Base-by-base conservation (phyloP, 768 basidiomycete species). In the Austroboletus festivus region DNA sequence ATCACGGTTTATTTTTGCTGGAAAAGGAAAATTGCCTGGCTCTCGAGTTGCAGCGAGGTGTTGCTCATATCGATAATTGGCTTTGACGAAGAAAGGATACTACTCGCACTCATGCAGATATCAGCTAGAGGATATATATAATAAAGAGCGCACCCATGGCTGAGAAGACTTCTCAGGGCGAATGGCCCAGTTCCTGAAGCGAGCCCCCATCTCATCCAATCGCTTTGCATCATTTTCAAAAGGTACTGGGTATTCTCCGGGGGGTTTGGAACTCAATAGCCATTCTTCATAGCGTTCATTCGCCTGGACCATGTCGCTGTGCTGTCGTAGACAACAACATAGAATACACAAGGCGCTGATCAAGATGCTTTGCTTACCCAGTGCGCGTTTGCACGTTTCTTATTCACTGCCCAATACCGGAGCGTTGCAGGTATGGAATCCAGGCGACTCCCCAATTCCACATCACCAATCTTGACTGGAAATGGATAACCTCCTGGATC, bases 401-500 rank as follows among this genome's bases (percentile, higher is more conserved):
- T 4, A 5, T 10, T 1, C 15, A 51, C 51, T 11, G 53, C 58
- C 61, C 58, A 63, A 41, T 48, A 46, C 12, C 55, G 50, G 2
- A 51, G 12, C 0, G 1, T 1, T 6, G 19, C 11, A 11, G 42
- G 2, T 7, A 61, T 47, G 12, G 59, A 38, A 6, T 61, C 62
- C 35, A 62, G 50, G 22, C 62, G 51, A 35, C 52, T 52, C 20
- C 55, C 61, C 48, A 47, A 40, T 44, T 44, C 26, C 34, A 54
- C 40, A 4, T 10, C 43, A 18, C 0, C 1, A 19, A 22, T 2
- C 9, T 26, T 4, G 48, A 57, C 57, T 44, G 59, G 58, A 41
- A 60, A 31, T 35, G 52, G 51, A 26, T 58, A 58, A 38, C 48
- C 50, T 13, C 62, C 51, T 44, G 61, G 59, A 16, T 53, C 44